Base-by-base conservation (phyloP, 305 asterid genomes). In the Plantago coronopus region DNA sequence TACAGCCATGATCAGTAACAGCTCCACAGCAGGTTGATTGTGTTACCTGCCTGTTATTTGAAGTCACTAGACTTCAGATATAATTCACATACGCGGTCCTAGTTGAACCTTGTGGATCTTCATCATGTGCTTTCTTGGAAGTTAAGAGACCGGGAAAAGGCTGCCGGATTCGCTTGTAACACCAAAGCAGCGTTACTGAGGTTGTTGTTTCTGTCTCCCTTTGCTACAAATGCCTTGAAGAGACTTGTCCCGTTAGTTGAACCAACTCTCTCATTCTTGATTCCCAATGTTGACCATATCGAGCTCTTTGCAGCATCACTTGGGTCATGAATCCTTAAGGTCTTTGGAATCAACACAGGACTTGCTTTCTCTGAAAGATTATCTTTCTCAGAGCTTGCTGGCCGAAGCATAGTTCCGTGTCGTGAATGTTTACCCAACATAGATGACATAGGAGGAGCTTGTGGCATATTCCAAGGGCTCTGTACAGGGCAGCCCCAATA, bases 111-210 rank as follows among this genome's bases (percentile, higher is more conserved):
- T 27, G 34, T 3, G 34, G 34, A 27, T 53, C 40, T 8, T 45
- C 57, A 48, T 72, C 58, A 78, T 10, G 69, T 59, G 38, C 72
- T 72, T 76, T 89, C 94, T 0, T 70, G 87, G 69, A 89, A 86
- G 65, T 69, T 70, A 27, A 74, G 66, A 0, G 96, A 89, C 29
- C 96, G 72, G 12, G 86, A 86, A 7, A 82, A 74, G 19, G 95
- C 96, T 13, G 95, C 95, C 0, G 96, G 96, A 74, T 86, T 89
- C 7, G 94, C 94, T 45, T 79, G 87, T 63, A 78, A 34, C 13
- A 75, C 77, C 74, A 72, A 27, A n/a, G 74, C 42, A 19, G 74
- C 51, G 56, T 65, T 65, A 21, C 54, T 76, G 31, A 68, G 19
- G 3, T 58, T 54, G 51, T 63, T 43, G 18, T 47, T 70, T 17